Conservation (phyloP, 176 grass and related monocot genomes). For the Oryza australiensis region DNA sequence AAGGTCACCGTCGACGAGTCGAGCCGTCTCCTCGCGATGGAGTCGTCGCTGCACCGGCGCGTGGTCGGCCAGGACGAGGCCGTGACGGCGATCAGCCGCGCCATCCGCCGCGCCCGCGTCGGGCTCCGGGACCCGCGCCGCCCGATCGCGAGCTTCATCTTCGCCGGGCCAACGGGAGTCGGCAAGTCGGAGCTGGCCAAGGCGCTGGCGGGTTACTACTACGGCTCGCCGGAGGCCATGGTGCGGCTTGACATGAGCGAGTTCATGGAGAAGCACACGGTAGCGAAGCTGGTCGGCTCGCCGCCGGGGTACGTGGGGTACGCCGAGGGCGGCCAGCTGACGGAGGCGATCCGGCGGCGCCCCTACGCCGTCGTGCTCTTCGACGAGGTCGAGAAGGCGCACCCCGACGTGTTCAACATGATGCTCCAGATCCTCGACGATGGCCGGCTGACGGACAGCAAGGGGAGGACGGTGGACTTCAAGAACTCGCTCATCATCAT, state of each 20-base stretch:
- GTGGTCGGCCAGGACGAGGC: slow-evolving; percentile 90
- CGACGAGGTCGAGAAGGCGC: slow-evolving; percentile 86
- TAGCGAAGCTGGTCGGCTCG: slow-evolving; percentile 83
- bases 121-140: slow-evolving; percentile 23
- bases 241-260: slow-evolving; percentile 93
- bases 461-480: slow-evolving; percentile 87
- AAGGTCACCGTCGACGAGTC: slow-evolving; percentile 85
- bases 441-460: slow-evolving; percentile 83
- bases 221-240: slow-evolving; percentile 86
- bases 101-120: neutral
- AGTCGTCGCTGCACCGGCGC: slow-evolving; percentile 73
- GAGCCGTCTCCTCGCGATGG: slow-evolving; percentile 80
- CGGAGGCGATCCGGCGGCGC: slow-evolving; percentile 75
- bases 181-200: slow-evolving; percentile 94
- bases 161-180: slow-evolving; percentile 85
- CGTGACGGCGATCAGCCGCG: slow-evolving; percentile 35
- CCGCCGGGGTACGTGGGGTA: slow-evolving; percentile 93
- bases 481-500: slow-evolving; percentile 92
- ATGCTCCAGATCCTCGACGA: slow-evolving; percentile 98
- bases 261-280: slow-evolving; percentile 91
- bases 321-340: slow-evolving; percentile 88
- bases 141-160: slow-evolving; percentile 92
- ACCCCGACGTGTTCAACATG: slow-evolving; percentile 96
- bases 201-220: slow-evolving; percentile 72
- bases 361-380: slow-evolving; percentile 83